Evolutionary conservation across 805 yeast genomes (phyloP).

Genomic region (Candida maesae): DNA sequence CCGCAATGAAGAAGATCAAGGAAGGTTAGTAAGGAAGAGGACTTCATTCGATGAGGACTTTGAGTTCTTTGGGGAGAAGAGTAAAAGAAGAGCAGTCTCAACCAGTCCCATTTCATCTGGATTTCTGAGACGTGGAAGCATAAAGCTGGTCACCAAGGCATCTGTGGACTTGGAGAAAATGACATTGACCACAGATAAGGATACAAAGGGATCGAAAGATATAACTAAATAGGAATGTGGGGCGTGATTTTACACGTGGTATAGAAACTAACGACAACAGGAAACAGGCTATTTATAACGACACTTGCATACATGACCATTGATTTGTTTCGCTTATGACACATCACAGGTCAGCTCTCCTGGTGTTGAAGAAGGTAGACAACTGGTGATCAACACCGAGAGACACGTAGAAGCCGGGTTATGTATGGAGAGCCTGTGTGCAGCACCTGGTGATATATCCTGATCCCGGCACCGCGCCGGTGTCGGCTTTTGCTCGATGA

Average conservation of each 20-base stretch:
- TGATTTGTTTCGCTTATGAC: neutral
- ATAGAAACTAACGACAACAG: too few species aligned
- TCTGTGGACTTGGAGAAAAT: slow-evolving; percentile 26
- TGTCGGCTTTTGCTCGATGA: too few species aligned
- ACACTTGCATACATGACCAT: neutral
- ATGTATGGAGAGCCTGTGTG: too few species aligned
- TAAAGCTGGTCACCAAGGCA: slow-evolving; percentile 22
- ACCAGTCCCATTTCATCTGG: slow-evolving; percentile 24
- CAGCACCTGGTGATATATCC: too few species aligned
- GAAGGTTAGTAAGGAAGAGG: slow-evolving; percentile 19
- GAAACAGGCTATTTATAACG: neutral
- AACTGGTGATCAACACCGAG: too few species aligned
- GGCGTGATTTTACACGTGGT: neutral
- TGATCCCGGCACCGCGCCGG: too few species aligned
- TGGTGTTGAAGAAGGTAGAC: too few species aligned
- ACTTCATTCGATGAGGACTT: slow-evolving; percentile 20
- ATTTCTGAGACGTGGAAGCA: slow-evolving; percentile 17
- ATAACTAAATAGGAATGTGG: neutral
- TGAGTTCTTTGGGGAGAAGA: slow-evolving; percentile 2
- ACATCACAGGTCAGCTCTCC: too few species aligned
- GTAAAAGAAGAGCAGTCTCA: slow-evolving; percentile 28
- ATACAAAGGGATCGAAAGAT: neutral
- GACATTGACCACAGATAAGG: slow-evolving; percentile 16
- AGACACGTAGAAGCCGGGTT: too few species aligned
- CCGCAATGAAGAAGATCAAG: slow-evolving; percentile 10